Evolutionary conservation across 352 stramenopile species (phyloP), one percentile per base, ranked within the genome.

Genomic region (Phytophthora litchii): DNA sequence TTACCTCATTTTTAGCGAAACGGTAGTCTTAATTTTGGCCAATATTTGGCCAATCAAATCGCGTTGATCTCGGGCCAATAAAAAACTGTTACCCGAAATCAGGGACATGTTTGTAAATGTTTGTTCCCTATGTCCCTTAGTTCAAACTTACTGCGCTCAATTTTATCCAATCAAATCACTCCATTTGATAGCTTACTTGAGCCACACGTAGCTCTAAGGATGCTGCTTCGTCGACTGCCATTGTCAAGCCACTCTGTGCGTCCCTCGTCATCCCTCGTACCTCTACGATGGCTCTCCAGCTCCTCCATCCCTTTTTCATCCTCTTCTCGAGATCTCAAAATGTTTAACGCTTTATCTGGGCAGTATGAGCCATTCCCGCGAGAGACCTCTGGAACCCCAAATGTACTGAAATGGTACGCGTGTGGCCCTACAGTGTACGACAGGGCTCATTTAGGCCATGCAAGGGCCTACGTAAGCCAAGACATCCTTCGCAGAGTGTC

Each of bases 361-460:
- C 53, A 51, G 14, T 41, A 54, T 36, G 79, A 89, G 51, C 58
- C 65, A 14, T 72, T 91, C 23, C 78, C 79, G 42, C 71, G 66
- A 54, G 64, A 57, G 34, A 60, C 66, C 14, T 74, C 69, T 1
- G 63, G 46, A 3, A 69, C 63, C 9, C 72, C 70, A 46, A 78
- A 83, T 51, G 74, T 88, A 43, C 58, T 91, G 36, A 85, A 80
- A 54, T 99, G 96, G 97, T 99, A 99, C 78, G 91, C 94, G 12
- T 99, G 98, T 71, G 98, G 98, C 12, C 98, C 98, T 4, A 99
- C 98, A 0, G 97, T 99, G n/a, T 99, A 99, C 76, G 97, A 98
- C 65, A 87, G 83, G 25, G 92, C 95, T 8, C 98, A 99, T 70
- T 66, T 99, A 25, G 98, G 98, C 14, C 98, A 99, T 70, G 97